phyloP scores from a whole-genome alignment of 768 basidiomycete genomes.

The Lepiota venenata region DNA sequence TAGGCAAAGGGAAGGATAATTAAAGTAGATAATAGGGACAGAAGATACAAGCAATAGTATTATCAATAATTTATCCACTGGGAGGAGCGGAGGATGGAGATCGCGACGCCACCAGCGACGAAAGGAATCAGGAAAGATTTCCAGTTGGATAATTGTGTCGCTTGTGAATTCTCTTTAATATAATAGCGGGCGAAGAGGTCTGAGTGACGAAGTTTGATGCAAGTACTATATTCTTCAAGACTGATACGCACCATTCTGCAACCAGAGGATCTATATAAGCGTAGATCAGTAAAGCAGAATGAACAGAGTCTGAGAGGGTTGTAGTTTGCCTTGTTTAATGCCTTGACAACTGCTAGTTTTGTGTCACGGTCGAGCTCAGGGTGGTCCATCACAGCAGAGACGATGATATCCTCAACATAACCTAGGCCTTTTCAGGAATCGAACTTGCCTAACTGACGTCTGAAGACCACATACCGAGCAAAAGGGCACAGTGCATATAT shows the following conservation, averaged over 20 bases:
- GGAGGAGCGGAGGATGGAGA: not conserved
- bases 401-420: constrained; percentile 42
- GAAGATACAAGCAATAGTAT: not conserved
- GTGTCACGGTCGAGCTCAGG: constrained; percentile 32
- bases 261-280: constrained; percentile 38
- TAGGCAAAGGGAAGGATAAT: not conserved
- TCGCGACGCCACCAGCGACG: not conserved
- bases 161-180: constrained; percentile 22
- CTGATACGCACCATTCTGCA: constrained; percentile 31
- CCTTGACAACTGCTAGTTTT: constrained; percentile 38
- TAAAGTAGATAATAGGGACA: not conserved
- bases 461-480: constrained; percentile 19
- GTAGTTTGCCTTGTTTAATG: constrained; percentile 39
- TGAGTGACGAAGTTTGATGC: not conserved
- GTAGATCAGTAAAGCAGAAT: not conserved
- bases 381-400: constrained; percentile 37
- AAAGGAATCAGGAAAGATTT: not conserved
- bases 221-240: not conserved
- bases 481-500: constrained; percentile 35
- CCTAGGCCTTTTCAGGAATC: constrained; percentile 16
- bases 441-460: not conserved
- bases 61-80: not conserved
- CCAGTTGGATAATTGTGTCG: not conserved
- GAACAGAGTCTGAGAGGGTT: not conserved
- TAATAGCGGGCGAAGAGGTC: constrained; percentile 44